Evolutionary conservation across 2,329 filamentous ascomycete genomes (phyloP).

Genomic region (Xylariaceae sp.): DNA sequence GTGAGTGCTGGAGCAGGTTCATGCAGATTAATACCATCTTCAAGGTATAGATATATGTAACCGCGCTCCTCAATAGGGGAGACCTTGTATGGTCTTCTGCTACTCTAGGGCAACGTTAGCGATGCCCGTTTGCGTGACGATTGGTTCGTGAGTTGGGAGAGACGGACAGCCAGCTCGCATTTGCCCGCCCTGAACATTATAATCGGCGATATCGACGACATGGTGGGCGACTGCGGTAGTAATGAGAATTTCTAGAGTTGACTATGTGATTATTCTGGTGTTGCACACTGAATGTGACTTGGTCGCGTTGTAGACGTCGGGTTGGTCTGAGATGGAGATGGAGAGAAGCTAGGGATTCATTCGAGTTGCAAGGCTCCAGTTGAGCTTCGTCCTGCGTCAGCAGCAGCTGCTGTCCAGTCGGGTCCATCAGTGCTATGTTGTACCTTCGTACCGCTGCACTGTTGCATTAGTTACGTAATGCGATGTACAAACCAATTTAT

Average conservation of each 20-base stretch:
- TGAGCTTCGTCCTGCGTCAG: slow-evolving; percentile 27
- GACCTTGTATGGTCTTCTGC: slow-evolving; percentile 59
- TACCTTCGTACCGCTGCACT: not conserved
- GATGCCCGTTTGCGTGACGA: not conserved
- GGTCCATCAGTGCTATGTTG: too few species aligned
- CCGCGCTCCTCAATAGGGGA: slow-evolving; percentile 68
- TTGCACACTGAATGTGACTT: not conserved
- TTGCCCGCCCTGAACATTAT: slow-evolving; percentile 95
- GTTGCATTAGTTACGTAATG: not conserved
- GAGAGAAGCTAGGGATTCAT: not conserved
- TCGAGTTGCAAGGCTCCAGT: slow-evolving; percentile 26
- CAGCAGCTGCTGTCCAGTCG: too few species aligned
- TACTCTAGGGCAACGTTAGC: slow-evolving; percentile 25
- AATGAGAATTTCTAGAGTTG: not conserved
- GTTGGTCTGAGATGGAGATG: slow-evolving; percentile 3
- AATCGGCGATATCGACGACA: slow-evolving; percentile 72
- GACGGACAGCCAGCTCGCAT: slow-evolving; percentile 76
- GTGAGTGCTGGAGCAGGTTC: not conserved
- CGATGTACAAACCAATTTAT: not conserved
- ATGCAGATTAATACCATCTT: slow-evolving; percentile 63
- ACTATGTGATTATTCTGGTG: not conserved
- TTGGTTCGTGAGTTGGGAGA: slow-evolving; percentile 5
- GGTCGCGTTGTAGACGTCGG: not conserved
- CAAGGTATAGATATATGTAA: slow-evolving; percentile 86
- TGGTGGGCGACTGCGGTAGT: slow-evolving; percentile 37